These are phyloP conservation scores for Fusarium devonianum DNA, from an alignment of 2,329 filamentous ascomycete species.

Conservation along the genomic window DNA sequence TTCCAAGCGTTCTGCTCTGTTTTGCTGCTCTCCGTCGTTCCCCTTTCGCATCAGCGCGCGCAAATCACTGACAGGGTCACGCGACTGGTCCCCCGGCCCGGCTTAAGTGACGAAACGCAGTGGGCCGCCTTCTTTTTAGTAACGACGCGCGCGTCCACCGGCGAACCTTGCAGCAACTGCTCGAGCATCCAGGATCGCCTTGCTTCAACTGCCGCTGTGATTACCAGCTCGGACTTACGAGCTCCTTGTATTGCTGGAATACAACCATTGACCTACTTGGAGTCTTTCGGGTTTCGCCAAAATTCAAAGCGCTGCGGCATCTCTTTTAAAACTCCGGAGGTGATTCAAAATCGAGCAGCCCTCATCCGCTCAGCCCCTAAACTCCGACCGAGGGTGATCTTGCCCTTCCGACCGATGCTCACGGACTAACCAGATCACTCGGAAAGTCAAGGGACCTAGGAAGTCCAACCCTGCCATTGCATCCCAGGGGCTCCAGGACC, in stretches of 20 bases:
- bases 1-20: constrained; percentile 1
- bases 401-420: constrained; percentile 19
- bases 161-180: constrained; percentile 8
- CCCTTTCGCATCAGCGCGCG: constrained; percentile 5
- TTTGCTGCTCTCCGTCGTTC: constrained; percentile 5
- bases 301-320: constrained; percentile 4
- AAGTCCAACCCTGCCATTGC: constrained; percentile 14
- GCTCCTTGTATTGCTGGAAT: neutral
- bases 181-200: constrained; percentile 12
- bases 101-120: constrained; percentile 13
- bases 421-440: constrained; percentile 27
- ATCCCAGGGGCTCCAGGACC: constrained; percentile 9
- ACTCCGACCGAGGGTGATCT: constrained; percentile 22
- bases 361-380: constrained; percentile 20
- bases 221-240: constrained; percentile 21
- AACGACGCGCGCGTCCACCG: constrained; percentile 2
- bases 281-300: neutral
- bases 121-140: constrained; percentile 15
- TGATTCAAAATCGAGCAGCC: constrained; percentile 4
- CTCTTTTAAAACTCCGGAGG: constrained; percentile 22
- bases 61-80: constrained; percentile 19
- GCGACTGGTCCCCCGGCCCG: constrained; percentile 19
- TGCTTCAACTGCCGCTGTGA: constrained; percentile 22
- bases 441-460: constrained; percentile 1
- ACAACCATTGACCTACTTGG: constrained; percentile 8